Evolutionary conservation across 2,329 filamentous ascomycete genomes (phyloP).

Genomic region (Paraphaeosphaeria minitans): DNA sequence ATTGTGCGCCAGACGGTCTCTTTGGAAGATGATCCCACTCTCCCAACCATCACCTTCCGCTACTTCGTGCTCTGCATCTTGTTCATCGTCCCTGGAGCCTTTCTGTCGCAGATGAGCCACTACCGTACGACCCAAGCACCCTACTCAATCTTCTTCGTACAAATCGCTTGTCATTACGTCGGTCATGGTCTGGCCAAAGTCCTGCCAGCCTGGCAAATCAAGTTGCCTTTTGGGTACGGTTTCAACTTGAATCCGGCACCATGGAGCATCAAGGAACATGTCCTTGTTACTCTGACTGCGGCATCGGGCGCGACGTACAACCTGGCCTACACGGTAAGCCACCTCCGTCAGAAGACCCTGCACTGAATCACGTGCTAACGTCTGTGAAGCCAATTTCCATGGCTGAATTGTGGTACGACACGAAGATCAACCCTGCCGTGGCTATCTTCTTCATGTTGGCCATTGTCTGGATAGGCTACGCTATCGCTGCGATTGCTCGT

Average conservation of each 20-base stretch:
- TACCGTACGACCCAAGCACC: slow-evolving; percentile 63
- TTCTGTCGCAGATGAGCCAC: slow-evolving; percentile 61
- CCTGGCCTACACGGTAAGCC: slow-evolving; percentile 46
- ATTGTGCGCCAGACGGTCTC: slow-evolving; percentile 63
- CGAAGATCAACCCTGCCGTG: slow-evolving; percentile 58
- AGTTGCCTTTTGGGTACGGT: slow-evolving; percentile 55
- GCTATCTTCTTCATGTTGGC: slow-evolving; percentile 65
- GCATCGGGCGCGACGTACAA: slow-evolving; percentile 41
- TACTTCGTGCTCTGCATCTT: slow-evolving; percentile 62
- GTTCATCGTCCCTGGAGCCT: slow-evolving; percentile 64
- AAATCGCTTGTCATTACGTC: slow-evolving; percentile 61
- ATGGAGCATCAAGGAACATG: slow-evolving; percentile 63
- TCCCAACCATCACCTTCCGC: slow-evolving; percentile 64
- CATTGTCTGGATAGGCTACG: slow-evolving; percentile 64
- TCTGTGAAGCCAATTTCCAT: slow-evolving; percentile 54
- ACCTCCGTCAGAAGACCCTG: background rate
- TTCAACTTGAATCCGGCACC: slow-evolving; percentile 63
- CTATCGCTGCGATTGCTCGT: slow-evolving; percentile 62
- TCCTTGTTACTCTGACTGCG: slow-evolving; percentile 57
- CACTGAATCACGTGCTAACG: background rate
- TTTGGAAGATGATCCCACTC: slow-evolving; percentile 60
- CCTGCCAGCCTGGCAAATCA: slow-evolving; percentile 55
- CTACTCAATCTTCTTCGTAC: slow-evolving; percentile 67
- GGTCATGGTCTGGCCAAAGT: slow-evolving; percentile 59
- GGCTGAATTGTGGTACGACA: slow-evolving; percentile 62